Evolutionary conservation across 2,329 filamentous ascomycete genomes (phyloP), one percentile per base, ranked within the genome.

Genomic region (Botrytis fragariae): DNA sequence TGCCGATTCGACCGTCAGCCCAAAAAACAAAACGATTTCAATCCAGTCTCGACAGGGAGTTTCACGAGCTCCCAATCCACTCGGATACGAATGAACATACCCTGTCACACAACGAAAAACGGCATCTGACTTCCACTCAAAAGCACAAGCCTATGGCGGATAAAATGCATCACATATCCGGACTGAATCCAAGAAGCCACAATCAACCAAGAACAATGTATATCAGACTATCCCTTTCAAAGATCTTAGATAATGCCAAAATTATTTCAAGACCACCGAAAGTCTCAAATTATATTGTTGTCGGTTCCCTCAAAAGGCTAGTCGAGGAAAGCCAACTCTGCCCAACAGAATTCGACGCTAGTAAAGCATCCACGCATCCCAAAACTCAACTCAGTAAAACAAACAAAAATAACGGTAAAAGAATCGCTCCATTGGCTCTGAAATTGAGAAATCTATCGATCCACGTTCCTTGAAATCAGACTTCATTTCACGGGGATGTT

Each of bases 391-490:
- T 16, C 0, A 35, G 5, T 5, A 1, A 12, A 14, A 51, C 1
- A 45, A 4, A 7, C 18, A 22, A n/a, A n/a, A n/a, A n/a, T 22
- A 45, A 10, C 20, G 5, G 44, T 45, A 45, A 45, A 9, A 51
- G 0, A n/a, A n/a, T n/a, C 2, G 5, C 12, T 51, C 5, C 3
- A 16, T n/a, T n/a, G 4, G 12, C 48, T 14, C 5, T 1, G 5
- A 1, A 16, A 14, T n/a, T 14, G 25, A 51, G 12, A 51, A 14
- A 51, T n/a, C 10, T n/a, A n/a, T 4, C 48, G 25, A n/a, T 25
- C 12, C 22, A 1, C 22, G 14, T 42, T 51, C 45, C 22, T 6
- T 12, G 4, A 2, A 51, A 16, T n/a, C 48, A 3, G 14, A 1
- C 14, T 14, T 14, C 10, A 4, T 51, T n/a, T 16, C 2, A 25